Conservation (phyloP, 2,329 filamentous ascomycete species). For the Pyrenophora teres region DNA sequence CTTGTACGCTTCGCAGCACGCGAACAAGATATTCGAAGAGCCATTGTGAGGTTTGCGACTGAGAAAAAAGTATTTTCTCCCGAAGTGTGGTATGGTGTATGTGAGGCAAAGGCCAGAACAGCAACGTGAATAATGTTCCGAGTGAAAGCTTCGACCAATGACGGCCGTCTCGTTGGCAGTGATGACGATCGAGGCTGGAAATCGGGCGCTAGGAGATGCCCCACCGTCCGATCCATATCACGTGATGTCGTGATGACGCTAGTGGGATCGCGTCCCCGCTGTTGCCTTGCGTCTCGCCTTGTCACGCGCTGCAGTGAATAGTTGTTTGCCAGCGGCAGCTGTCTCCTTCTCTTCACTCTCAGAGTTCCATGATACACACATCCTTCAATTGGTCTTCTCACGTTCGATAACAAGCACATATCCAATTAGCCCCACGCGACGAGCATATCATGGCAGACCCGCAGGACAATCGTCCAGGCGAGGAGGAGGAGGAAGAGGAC, state of each 20-base stretch:
- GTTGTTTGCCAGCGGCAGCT: not conserved
- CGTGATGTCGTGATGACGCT: constrained; percentile 30
- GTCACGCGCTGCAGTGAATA: constrained; percentile 1
- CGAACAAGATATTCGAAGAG: constrained; percentile 42
- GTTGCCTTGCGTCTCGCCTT: constrained; percentile 23
- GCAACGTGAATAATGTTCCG: constrained; percentile 28
- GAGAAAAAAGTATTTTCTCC: constrained; percentile 8
- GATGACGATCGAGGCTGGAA: constrained; percentile 34
- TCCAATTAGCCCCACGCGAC: not conserved
- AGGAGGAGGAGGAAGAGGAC: constrained; percentile 70
- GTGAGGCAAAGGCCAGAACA: constrained; percentile 24
- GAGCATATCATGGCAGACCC: constrained; percentile 36
- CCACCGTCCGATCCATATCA: constrained; percentile 8
- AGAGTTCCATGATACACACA: not conserved
- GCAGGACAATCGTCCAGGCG: constrained; percentile 39
- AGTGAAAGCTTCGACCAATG: constrained; percentile 35
- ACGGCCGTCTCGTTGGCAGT: constrained; percentile 17
- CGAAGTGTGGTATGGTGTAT: constrained; percentile 1
- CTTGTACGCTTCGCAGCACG: constrained; percentile 42
- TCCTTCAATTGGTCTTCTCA: not conserved
- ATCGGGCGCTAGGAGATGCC: constrained; percentile 19
- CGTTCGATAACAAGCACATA: not conserved
- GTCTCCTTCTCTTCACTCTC: not conserved
- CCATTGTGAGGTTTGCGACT: constrained; percentile 45
- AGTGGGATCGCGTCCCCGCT: constrained; percentile 24